Percentiles rank a stretch among this genome's conserved stretches.
Evolutionary conservation across 805 yeast species (phyloP).

Genomic region (Candida taoyuanica): DNA sequence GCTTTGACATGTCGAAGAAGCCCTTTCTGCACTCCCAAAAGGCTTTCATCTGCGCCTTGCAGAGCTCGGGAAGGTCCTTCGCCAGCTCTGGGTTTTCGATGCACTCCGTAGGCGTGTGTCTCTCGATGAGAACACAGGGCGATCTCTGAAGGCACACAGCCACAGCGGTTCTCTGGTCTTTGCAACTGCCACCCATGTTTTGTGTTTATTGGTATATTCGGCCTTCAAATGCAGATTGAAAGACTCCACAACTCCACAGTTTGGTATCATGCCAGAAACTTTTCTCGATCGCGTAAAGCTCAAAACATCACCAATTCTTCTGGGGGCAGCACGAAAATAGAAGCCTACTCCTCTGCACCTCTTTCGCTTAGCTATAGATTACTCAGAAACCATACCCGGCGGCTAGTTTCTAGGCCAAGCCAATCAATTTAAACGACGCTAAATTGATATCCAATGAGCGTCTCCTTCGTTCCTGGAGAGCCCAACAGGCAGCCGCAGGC

Average conservation of each 20-base stretch:
- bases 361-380: too few relatives aligned
- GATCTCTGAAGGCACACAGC: slow-evolving; percentile 95
- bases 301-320: neutral
- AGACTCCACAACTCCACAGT: too few relatives aligned
- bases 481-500: slow-evolving; percentile 58
- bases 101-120: slow-evolving; percentile 88
- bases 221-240: too few relatives aligned
- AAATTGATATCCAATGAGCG: slow-evolving; percentile 38
- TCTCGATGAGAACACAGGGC: slow-evolving; percentile 88
- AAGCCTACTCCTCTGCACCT: too few relatives aligned
- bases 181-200: slow-evolving; percentile 49
- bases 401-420: neutral
- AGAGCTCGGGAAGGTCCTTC: slow-evolving; percentile 77
- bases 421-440: neutral
- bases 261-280: too few relatives aligned
- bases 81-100: slow-evolving; percentile 73
- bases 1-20: slow-evolving; percentile 82
- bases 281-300: slow-evolving; percentile 1
- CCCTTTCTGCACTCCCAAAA: slow-evolving; percentile 91
- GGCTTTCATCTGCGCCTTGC: slow-evolving; percentile 78
- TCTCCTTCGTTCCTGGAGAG: slow-evolving; percentile 81
- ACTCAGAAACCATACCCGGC: too few relatives aligned
- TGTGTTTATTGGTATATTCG: too few relatives aligned
- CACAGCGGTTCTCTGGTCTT: slow-evolving; percentile 90
- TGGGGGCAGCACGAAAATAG: too few relatives aligned